Conservation (phyloP, 305 asterid genomes). For the Solanum aculeatissimum region DNA sequence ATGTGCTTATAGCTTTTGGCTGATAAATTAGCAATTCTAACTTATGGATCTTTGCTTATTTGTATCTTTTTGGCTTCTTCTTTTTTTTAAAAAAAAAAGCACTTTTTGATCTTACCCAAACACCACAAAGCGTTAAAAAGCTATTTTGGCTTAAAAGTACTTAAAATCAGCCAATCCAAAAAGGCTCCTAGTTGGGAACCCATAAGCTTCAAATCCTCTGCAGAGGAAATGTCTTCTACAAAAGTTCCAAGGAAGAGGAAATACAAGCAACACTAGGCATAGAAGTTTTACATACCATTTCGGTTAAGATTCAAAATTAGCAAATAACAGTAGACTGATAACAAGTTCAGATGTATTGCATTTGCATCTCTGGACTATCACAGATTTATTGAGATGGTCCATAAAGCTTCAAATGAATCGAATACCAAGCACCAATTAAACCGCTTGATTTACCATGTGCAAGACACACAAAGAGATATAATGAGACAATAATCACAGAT, state of each 20-base stretch:
- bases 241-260: background rate
- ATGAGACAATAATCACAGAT: background rate
- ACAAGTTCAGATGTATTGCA: background rate
- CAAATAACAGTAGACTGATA: background rate
- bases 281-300: background rate
- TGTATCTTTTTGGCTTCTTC: background rate
- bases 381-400: background rate
- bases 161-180: background rate
- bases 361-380: background rate
- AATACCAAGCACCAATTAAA: background rate
- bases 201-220: background rate
- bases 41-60: background rate
- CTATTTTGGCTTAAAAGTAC: background rate
- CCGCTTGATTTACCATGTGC: background rate
- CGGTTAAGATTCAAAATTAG: background rate
- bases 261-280: background rate
- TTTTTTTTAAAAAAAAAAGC: background rate
- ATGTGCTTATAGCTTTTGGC: background rate
- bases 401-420: background rate
- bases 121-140: background rate
- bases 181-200: background rate
- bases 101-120: background rate
- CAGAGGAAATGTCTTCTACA: background rate
- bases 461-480: background rate
- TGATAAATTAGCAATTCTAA: background rate